Percentiles rank a stretch among this genome's conserved stretches.
Evolutionary conservation across 352 stramenopile genomes (phyloP).

Genomic region (Phytophthora hybrid): DNA sequence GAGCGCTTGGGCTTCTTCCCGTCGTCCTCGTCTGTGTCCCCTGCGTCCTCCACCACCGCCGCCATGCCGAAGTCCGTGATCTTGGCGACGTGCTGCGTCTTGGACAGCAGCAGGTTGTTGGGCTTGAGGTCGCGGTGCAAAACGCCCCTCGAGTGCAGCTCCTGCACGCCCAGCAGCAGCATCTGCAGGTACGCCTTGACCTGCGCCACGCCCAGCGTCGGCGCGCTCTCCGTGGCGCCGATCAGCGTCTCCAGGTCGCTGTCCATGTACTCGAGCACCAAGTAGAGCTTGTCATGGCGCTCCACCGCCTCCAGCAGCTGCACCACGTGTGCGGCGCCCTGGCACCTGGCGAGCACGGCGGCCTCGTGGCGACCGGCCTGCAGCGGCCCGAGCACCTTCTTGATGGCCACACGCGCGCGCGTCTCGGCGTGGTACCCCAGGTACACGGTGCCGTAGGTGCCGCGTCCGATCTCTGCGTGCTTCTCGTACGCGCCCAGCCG

Average conservation of each 20-base stretch:
- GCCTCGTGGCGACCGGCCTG: slow-evolving; percentile 58
- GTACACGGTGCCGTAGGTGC: slow-evolving; percentile 85
- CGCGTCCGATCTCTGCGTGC: slow-evolving; percentile 78
- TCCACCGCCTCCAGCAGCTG: slow-evolving; percentile 72
- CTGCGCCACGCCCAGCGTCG: slow-evolving; percentile 53
- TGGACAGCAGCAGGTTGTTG: slow-evolving; percentile 79
- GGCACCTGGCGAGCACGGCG: slow-evolving; percentile 57
- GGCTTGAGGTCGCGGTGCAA: slow-evolving; percentile 86
- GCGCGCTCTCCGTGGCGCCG: slow-evolving; percentile 41
- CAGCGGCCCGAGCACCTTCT: slow-evolving; percentile 69
- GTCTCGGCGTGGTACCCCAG: slow-evolving; percentile 55
- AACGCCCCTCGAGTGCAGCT: slow-evolving; percentile 67
- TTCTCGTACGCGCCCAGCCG: slow-evolving; percentile 75
- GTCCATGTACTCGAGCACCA: slow-evolving; percentile 87
- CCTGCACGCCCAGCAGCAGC: slow-evolving; percentile 64
- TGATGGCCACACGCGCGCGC: slow-evolving; percentile 64
- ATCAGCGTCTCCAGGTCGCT: slow-evolving; percentile 78
- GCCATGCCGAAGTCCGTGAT: slow-evolving; percentile 90
- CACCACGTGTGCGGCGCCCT: slow-evolving; percentile 57
- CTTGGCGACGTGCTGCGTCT: slow-evolving; percentile 56
- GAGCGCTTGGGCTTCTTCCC: slow-evolving; percentile 49
- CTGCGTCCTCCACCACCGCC: slow-evolving; percentile 35
- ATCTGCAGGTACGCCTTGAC: slow-evolving; percentile 80
- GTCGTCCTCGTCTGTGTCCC: slow-evolving; percentile 27
- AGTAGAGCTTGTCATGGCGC: slow-evolving; percentile 67